phyloP scores from a whole-genome alignment of 2,329 filamentous ascomycete genomes.

The Venturia carpophila region DNA sequence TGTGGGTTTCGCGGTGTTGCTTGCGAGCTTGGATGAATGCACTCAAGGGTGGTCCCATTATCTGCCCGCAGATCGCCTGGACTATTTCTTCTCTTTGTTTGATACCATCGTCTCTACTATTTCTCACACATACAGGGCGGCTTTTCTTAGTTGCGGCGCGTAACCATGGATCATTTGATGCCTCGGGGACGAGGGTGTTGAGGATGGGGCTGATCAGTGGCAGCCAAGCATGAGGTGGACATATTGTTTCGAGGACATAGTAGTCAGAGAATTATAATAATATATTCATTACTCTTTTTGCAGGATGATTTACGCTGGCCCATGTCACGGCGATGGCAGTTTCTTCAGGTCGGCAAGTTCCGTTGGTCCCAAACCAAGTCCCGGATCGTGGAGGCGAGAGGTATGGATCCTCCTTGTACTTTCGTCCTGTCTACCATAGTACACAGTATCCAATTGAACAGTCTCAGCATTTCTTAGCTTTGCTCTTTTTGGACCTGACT shows the following conservation, averaged over 20 bases:
- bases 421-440: no score
- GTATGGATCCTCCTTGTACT: neutral
- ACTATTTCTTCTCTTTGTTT: neutral
- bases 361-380: neutral
- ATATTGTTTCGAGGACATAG: neutral
- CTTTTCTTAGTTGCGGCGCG: neutral
- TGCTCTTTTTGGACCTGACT: neutral
- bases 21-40: neutral
- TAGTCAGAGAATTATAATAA: neutral
- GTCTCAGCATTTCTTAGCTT: no score
- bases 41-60: neutral
- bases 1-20: neutral
- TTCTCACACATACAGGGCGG: neutral
- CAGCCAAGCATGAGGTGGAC: neutral
- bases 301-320: neutral
- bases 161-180: neutral
- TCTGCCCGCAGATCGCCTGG: neutral
- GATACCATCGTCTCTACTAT: neutral
- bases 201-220: neutral
- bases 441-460: no score
- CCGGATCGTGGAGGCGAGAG: neutral
- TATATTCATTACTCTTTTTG: neutral
- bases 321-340: neutral
- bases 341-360: neutral
- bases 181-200: neutral